Percentiles rank a stretch among this genome's conserved stretches.
phyloP scores from a whole-genome alignment of 1,139 yeast species.

The Diutina catenulata region DNA sequence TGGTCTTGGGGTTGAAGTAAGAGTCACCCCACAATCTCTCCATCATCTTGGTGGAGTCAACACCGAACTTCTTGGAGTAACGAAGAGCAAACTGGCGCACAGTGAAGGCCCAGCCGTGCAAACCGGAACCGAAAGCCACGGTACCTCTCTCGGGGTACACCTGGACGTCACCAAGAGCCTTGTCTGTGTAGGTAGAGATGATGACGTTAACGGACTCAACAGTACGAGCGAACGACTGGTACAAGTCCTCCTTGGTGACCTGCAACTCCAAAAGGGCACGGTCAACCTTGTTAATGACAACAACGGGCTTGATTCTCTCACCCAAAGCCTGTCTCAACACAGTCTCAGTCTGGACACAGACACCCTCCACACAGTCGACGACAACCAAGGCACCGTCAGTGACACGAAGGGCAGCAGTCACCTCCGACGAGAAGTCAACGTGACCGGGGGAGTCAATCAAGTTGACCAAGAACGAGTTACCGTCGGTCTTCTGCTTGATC shows the following conservation, averaged over 20 bases:
- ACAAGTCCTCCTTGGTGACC: slow-evolving; percentile 97
- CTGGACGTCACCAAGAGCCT: slow-evolving; percentile 88
- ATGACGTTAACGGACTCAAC: slow-evolving; percentile 98
- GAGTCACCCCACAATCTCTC: slow-evolving; percentile 99
- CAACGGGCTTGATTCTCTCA: slow-evolving; percentile 99
- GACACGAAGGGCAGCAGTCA: slow-evolving; percentile 99
- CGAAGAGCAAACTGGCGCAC: slow-evolving; percentile 97
- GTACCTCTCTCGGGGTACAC: slow-evolving; percentile 99
- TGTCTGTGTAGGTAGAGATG: slow-evolving; percentile 90
- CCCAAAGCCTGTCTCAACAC: slow-evolving; percentile 98
- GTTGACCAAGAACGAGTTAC: slow-evolving; percentile 93
- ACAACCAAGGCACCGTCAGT: slow-evolving; percentile 99
- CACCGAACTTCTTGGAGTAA: slow-evolving; percentile 99
- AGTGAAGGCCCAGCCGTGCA: slow-evolving; percentile 99
- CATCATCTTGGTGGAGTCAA: slow-evolving; percentile 96
- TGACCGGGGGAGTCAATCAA: slow-evolving; percentile 99
- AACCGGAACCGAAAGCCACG: slow-evolving; percentile 99
- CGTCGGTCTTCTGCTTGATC: slow-evolving; percentile 88
- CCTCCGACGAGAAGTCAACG: slow-evolving; percentile 99
- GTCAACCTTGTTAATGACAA: slow-evolving; percentile 97
- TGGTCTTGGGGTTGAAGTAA: slow-evolving; percentile 99
- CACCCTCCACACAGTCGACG: slow-evolving; percentile 99
- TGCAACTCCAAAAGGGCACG: slow-evolving; percentile 99
- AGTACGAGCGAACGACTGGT: slow-evolving; percentile 97
- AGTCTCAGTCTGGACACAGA: slow-evolving; percentile 99